Conservation (phyloP, 1,139 yeast genomes). For the Blastobotrys arbuscula region DNA sequence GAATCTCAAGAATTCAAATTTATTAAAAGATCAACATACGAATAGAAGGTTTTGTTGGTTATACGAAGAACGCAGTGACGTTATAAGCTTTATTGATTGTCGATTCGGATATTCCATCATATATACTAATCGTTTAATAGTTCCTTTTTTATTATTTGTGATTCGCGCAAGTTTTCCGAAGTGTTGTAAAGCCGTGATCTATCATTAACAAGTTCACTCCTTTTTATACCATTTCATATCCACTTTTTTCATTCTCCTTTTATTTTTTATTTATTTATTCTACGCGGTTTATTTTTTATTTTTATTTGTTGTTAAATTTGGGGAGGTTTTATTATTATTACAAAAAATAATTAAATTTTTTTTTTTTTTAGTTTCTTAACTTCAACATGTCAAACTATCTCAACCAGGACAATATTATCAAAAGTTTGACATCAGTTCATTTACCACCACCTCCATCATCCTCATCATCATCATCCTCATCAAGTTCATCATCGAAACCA, state of each 20-base stretch:
- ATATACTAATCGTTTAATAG: no score
- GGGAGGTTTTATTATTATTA: background rate
- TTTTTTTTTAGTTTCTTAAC: background rate
- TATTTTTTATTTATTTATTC: background rate
- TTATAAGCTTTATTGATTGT: no score
- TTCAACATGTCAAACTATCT: conserved; percentile 7
- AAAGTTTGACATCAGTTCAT: conserved; percentile 41
- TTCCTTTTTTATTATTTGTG: background rate
- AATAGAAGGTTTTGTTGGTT: no score
- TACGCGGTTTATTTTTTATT: background rate
- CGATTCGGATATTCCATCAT: no score
- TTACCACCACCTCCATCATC: conserved; percentile 41
- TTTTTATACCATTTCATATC: background rate
- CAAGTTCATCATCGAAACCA: background rate
- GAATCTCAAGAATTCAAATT: no score
- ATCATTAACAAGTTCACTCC: background rate
- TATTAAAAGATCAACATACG: no score
- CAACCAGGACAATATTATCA: conserved; percentile 34
- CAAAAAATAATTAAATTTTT: background rate
- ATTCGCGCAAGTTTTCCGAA: background rate
- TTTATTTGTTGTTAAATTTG: background rate
- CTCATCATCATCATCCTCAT: background rate
- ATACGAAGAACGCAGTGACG: no score
- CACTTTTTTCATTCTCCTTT: background rate
- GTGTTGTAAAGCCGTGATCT: no score